Percentiles rank a stretch among this genome's conserved stretches.
Conservation (phyloP, 306 rosid genomes). For the Sphenostylis stenocarpa region DNA sequence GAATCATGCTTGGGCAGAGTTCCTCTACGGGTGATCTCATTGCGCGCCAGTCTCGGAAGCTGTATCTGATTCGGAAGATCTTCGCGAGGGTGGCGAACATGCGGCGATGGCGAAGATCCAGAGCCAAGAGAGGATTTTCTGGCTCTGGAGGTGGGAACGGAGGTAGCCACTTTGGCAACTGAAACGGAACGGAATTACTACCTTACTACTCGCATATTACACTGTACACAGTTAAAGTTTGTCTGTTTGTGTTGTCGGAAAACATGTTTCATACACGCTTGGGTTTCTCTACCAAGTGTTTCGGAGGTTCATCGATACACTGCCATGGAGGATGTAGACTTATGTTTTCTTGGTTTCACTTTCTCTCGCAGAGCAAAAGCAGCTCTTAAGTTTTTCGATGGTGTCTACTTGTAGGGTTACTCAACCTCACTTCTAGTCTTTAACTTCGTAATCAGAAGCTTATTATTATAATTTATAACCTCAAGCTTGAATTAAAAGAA, state of each 20-base stretch:
- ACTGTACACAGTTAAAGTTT: not conserved
- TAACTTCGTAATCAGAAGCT: not conserved
- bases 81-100: constrained; percentile 51
- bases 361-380: not conserved
- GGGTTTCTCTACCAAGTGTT: constrained; percentile 41
- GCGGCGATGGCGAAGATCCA: constrained; percentile 47
- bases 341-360: not conserved
- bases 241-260: not conserved
- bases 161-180: constrained; percentile 36
- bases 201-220: not conserved
- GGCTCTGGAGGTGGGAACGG: constrained; percentile 39
- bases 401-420: not conserved
- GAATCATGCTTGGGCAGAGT: constrained; percentile 63
- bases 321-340: not conserved
- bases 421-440: not conserved
- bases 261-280: not conserved
- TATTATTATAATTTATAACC: too few species aligned
- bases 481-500: not conserved
- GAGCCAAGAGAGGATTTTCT: constrained; percentile 36
- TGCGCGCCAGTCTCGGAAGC: constrained; percentile 67
- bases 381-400: not conserved
- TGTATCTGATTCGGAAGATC: constrained; percentile 52
- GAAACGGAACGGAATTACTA: constrained; percentile 25
- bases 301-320: not conserved
- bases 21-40: constrained; percentile 76